These are phyloP conservation scores for Silene uniflora DNA, from an alignment of 148 eudicot genomes.

Conservation along the genomic window DNA sequence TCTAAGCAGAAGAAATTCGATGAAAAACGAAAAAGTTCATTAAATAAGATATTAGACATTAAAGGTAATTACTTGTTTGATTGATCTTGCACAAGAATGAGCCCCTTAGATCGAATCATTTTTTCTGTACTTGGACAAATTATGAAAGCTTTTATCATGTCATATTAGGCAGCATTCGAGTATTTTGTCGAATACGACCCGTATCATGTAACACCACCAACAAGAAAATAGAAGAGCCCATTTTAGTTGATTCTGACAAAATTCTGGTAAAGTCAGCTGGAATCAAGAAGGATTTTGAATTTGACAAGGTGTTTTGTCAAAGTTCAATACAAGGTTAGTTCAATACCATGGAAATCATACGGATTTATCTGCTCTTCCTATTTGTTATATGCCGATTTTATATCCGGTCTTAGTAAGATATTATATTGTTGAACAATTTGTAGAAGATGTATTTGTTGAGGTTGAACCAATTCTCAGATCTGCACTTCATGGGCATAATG, in stretches of 20 bases:
- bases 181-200: slow-evolving; percentile 62
- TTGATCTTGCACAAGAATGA: not conserved
- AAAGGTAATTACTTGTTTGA: slow-evolving; percentile 42
- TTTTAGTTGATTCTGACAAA: slow-evolving; percentile 44
- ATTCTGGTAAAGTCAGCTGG: slow-evolving; percentile 55
- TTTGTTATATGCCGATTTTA: slow-evolving; percentile 7
- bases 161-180: slow-evolving; percentile 60
- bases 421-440: slow-evolving; percentile 31
- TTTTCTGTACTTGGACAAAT: not conserved
- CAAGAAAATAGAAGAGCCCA: slow-evolving; percentile 37
- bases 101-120: not conserved
- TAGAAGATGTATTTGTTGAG: slow-evolving; percentile 71
- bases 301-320: slow-evolving; percentile 61
- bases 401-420: slow-evolving; percentile 28
- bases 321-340: slow-evolving; percentile 58
- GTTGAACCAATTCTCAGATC: slow-evolving; percentile 80
- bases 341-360: not conserved
- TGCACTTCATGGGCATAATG: slow-evolving; percentile 76
- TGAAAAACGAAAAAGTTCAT: slow-evolving; percentile 51
- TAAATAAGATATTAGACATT: slow-evolving; percentile 59
- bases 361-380: not conserved
- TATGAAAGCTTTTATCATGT: slow-evolving; percentile 7
- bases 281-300: slow-evolving; percentile 53
- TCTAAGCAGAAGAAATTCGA: slow-evolving; percentile 37
- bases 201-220: slow-evolving; percentile 23